Conservation (phyloP, 2,329 filamentous ascomycete species). For the Dactylellina cionopaga region DNA sequence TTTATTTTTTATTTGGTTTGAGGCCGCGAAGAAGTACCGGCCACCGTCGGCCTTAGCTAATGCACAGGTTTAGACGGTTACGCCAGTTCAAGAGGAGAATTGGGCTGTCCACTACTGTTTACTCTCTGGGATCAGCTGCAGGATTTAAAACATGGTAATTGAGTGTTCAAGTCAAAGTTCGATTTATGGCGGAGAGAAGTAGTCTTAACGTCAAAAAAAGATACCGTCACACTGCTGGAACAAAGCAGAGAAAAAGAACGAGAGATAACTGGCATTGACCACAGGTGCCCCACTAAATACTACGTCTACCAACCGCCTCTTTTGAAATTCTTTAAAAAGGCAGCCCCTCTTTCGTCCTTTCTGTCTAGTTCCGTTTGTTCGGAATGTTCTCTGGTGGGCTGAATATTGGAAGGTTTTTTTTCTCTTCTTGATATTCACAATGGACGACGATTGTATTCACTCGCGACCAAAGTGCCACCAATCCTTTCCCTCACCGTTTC, state of each 20-base stretch:
- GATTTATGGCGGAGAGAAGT: too few relatives aligned
- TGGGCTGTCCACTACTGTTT: neutral
- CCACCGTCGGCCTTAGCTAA: neutral
- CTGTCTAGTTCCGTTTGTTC: slow-evolving; percentile 17
- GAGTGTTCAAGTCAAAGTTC: too few relatives aligned
- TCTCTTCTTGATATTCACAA: neutral
- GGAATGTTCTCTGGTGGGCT: slow-evolving; percentile 30
- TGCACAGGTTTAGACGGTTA: neutral
- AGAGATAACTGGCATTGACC: too few relatives aligned
- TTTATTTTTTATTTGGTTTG: neutral
- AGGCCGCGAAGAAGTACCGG: slow-evolving; percentile 16
- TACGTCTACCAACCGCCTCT: slow-evolving; percentile 24
- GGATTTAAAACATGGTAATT: neutral
- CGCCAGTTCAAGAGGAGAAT: too few relatives aligned
- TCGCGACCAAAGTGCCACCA: slow-evolving; percentile 19
- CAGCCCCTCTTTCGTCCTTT: slow-evolving; percentile 19
- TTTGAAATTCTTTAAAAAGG: slow-evolving; percentile 34
- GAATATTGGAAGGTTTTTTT: neutral
- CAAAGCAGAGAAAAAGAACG: too few relatives aligned
- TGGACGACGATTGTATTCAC: slow-evolving; percentile 6
- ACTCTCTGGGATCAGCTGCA: neutral
- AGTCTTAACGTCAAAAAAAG: too few relatives aligned
- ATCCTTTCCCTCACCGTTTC: slow-evolving; percentile 18
- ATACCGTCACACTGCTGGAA: too few relatives aligned
- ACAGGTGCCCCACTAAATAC: slow-evolving; percentile 27